Conservation (phyloP, 139 green algal species). For the Coelastrella sp. region DNA sequence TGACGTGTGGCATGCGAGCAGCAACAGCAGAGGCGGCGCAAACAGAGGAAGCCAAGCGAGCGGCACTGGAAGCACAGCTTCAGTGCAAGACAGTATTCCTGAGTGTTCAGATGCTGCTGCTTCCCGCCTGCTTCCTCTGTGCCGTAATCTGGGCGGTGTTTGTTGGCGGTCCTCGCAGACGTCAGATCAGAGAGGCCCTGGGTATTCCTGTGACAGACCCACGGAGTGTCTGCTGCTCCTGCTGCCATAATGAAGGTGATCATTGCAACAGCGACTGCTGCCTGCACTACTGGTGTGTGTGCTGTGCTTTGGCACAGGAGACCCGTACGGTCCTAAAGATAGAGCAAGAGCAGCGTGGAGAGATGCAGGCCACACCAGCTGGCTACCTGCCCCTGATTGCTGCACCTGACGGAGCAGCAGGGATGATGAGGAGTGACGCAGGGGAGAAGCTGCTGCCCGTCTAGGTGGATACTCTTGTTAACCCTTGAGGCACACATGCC, state of each 20-base stretch:
- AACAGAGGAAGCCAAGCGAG: background rate
- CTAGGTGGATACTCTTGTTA: background rate
- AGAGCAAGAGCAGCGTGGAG: background rate
- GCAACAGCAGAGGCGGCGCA: background rate
- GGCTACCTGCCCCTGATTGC: slow-evolving; percentile 1
- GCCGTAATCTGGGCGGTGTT: slow-evolving; percentile 8
- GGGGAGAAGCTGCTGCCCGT: background rate
- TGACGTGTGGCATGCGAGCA: background rate
- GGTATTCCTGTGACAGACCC: background rate
- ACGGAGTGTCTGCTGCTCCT: background rate
- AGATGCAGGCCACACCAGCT: background rate
- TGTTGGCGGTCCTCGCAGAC: background rate
- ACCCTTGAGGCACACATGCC: too few relatives aligned
- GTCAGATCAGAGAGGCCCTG: slow-evolving; percentile 9
- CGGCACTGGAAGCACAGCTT: background rate
- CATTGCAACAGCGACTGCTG: slow-evolving; percentile 31
- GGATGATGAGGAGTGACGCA: background rate
- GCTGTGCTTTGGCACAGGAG: slow-evolving; percentile 24
- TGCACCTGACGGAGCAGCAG: background rate
- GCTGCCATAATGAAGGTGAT: slow-evolving; percentile 8
- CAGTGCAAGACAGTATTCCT: background rate
- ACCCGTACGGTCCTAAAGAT: slow-evolving; percentile 2
- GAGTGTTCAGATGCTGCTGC: background rate
- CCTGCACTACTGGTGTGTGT: slow-evolving; percentile 34
- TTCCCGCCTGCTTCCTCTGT: background rate